These are phyloP conservation scores for Eimeria praecox DNA, from an alignment of 169 alveolate species.

Conservation along the genomic window DNA sequence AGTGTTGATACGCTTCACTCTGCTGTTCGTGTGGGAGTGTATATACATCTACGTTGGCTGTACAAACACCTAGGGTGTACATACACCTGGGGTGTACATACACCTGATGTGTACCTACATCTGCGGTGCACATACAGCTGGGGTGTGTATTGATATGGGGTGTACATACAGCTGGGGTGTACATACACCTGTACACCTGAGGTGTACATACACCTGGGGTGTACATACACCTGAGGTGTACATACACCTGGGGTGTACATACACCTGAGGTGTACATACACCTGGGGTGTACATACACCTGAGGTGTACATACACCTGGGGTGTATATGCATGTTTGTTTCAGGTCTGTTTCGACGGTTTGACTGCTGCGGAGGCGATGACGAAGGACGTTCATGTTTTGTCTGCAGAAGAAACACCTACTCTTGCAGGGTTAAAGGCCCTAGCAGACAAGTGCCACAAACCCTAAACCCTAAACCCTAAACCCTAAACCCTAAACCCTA, in stretches of 20 bases:
- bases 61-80: no score
- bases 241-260: no score
- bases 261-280: no score
- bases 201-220: no score
- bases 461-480: background rate
- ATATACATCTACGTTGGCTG: no score
- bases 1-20: background rate
- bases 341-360: constrained; percentile 60
- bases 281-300: no score
- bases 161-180: background rate
- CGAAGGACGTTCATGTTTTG: constrained; percentile 6
- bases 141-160: no score
- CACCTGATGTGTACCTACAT: no score
- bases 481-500: background rate
- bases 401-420: constrained; percentile 30
- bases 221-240: no score
- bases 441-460: constrained; percentile 31
- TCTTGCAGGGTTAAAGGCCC: constrained; percentile 29
- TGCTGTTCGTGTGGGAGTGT: background rate
- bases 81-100: no score
- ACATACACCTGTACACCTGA: background rate
- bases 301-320: no score
- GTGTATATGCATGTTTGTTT: background rate
- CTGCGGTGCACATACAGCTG: no score
- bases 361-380: constrained; percentile 55